These are phyloP conservation scores for Aspergillus novoparasiticus DNA, from an alignment of 2,329 filamentous ascomycete species.

Conservation along the genomic window DNA sequence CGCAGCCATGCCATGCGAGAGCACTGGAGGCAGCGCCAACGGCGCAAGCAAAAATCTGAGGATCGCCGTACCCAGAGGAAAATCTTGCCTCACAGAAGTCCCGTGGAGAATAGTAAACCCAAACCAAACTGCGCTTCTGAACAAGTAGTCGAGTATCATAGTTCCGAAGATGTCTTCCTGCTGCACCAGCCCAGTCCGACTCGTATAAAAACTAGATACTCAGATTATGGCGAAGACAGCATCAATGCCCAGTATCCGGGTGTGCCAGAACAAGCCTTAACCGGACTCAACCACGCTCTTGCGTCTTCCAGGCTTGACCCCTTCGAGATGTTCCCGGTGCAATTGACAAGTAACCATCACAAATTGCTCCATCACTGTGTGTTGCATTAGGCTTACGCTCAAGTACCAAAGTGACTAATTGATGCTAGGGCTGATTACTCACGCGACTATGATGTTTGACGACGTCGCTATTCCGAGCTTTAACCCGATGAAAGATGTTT, in stretches of 20 bases:
- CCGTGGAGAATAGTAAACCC: background rate
- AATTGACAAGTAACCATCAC: slow-evolving; percentile 37
- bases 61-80: background rate
- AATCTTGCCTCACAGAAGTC: background rate
- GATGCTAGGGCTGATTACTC: slow-evolving; percentile 30
- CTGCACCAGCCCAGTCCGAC: background rate
- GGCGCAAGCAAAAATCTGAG: slow-evolving; percentile 16
- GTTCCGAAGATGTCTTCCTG: background rate
- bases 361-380: slow-evolving; percentile 42
- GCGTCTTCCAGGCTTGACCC: slow-evolving; percentile 34
- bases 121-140: background rate
- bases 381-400: background rate
- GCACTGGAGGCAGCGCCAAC: slow-evolving; percentile 38
- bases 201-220: background rate
- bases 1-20: slow-evolving; percentile 43
- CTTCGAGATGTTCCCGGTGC: slow-evolving; percentile 40
- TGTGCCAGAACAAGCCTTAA: slow-evolving; percentile 21
- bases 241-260: background rate
- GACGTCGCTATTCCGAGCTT: slow-evolving; percentile 29
- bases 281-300: slow-evolving; percentile 35
- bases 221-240: background rate
- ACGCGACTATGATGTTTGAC: slow-evolving; percentile 39
- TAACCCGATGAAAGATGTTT: slow-evolving; percentile 46
- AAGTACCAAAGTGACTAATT: slow-evolving; percentile 1
- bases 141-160: background rate